Evolutionary conservation across 1,284 basidiomycete species (phyloP).

Genomic region (Coriolopsis trogii): DNA sequence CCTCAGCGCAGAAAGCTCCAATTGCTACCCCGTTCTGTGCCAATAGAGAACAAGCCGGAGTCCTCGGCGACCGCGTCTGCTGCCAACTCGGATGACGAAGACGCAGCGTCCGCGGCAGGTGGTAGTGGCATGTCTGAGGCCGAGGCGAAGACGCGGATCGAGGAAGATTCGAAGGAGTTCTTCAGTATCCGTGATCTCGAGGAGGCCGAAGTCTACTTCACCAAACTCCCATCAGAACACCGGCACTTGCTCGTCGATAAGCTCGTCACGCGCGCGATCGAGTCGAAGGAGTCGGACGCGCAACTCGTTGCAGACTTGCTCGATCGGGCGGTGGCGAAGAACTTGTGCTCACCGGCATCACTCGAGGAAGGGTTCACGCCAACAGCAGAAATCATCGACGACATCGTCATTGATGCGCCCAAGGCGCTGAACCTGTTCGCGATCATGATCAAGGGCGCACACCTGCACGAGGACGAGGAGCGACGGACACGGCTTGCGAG

Average conservation of each 20-base stretch:
- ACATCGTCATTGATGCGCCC: slow-evolving; percentile 88
- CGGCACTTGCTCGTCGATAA: slow-evolving; percentile 73
- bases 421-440: slow-evolving; percentile 82
- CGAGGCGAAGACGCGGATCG: slow-evolving; percentile 78
- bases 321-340: slow-evolving; percentile 55
- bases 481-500: slow-evolving; percentile 54
- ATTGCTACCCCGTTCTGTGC: slow-evolving; percentile 61
- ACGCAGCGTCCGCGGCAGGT: slow-evolving; percentile 37
- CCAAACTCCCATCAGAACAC: slow-evolving; percentile 65
- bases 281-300: slow-evolving; percentile 86
- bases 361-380: slow-evolving; percentile 70
- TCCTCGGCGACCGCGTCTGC: slow-evolving; percentile 57
- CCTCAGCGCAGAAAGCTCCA: slow-evolving; percentile 76
- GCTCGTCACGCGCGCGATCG: slow-evolving; percentile 71
- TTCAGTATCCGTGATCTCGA: slow-evolving; percentile 78
- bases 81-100: slow-evolving; percentile 55
- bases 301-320: slow-evolving; percentile 76
- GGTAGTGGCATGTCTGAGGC: slow-evolving; percentile 62
- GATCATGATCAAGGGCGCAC: slow-evolving; percentile 69
- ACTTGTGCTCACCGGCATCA: slow-evolving; percentile 52
- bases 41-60: slow-evolving; percentile 46
- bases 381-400: slow-evolving; percentile 79
- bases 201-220: slow-evolving; percentile 88
- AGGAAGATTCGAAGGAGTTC: slow-evolving; percentile 79
- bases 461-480: slow-evolving; percentile 64